Evolutionary conservation across 768 basidiomycete species (phyloP).

Genomic region (Exidia glandulosa): DNA sequence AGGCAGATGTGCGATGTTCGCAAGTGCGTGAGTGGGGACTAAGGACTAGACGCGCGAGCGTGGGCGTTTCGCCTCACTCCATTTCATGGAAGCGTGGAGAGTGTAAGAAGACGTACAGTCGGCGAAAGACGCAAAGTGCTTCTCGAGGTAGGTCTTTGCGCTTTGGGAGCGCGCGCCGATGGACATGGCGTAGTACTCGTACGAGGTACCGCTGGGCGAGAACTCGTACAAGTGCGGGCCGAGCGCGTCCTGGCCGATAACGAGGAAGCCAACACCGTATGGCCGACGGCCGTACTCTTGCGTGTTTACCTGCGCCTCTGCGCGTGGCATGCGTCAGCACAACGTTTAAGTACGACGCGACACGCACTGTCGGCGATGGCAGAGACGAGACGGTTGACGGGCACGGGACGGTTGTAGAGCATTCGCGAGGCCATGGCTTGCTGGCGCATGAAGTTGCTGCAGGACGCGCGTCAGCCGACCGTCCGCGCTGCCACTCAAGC

Average conservation of each 20-base stretch:
- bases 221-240: conserved; percentile 98
- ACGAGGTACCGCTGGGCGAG: conserved; percentile 92
- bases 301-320: conserved; percentile 97
- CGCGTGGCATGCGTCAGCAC: conserved; percentile 3
- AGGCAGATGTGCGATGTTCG: not conserved
- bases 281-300: conserved; percentile 96
- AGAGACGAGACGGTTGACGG: conserved; percentile 86
- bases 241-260: conserved; percentile 91
- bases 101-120: conserved; percentile 49
- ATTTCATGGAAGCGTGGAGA: not conserved
- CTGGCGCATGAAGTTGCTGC: conserved; percentile 97
- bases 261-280: conserved; percentile 97
- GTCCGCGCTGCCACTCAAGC: not conserved
- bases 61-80: too few relatives aligned
- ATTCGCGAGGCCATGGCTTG: conserved; percentile 93
- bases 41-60: too few relatives aligned
- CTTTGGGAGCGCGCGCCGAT: conserved; percentile 98
- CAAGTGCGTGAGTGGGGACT: not conserved
- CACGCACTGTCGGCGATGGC: conserved; percentile 89
- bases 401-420: conserved; percentile 90
- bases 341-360: not conserved
- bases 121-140: conserved; percentile 77
- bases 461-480: not conserved
- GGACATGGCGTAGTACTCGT: conserved; percentile 97
- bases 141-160: conserved; percentile 97